Evolutionary conservation across 2,329 filamentous ascomycete genomes (phyloP).

Genomic region (Penicillium glabrum): DNA sequence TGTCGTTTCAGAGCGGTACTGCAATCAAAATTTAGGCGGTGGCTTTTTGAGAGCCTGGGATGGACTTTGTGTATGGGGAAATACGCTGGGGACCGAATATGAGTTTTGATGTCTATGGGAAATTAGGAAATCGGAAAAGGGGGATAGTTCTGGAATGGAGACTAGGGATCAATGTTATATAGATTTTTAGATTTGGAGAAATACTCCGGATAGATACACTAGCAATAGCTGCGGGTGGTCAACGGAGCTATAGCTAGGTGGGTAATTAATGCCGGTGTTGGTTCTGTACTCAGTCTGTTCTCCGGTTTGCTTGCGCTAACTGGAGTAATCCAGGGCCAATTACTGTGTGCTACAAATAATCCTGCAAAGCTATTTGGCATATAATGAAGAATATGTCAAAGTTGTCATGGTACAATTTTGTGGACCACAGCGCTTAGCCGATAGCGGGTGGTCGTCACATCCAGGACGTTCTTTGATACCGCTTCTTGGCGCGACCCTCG

Average conservation of each 20-base stretch:
- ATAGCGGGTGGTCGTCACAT: neutral
- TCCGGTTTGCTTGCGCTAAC: neutral
- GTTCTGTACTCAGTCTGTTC: neutral
- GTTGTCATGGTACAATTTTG: neutral
- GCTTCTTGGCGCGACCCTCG: constrained; percentile 1
- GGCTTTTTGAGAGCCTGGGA: constrained; percentile 1
- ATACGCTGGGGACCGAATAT: neutral
- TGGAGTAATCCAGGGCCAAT: too few species aligned
- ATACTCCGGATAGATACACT: neutral
- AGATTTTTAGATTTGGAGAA: neutral
- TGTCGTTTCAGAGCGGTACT: neutral
- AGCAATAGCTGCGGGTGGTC: neutral
- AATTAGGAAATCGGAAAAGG: neutral
- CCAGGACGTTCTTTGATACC: constrained; percentile 3
- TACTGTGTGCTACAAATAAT: neutral
- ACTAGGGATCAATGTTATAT: neutral
- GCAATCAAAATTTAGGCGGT: neutral
- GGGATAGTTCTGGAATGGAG: neutral
- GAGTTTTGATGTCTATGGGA: neutral
- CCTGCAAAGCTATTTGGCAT: neutral
- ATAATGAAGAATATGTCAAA: neutral
- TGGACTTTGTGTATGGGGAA: neutral
- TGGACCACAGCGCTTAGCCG: constrained; percentile 9
- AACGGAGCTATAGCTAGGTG: neutral
- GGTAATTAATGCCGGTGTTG: neutral